Base-by-base conservation (phyloP, 2,329 filamentous ascomycete genomes). In the Aspergillus sp. region DNA sequence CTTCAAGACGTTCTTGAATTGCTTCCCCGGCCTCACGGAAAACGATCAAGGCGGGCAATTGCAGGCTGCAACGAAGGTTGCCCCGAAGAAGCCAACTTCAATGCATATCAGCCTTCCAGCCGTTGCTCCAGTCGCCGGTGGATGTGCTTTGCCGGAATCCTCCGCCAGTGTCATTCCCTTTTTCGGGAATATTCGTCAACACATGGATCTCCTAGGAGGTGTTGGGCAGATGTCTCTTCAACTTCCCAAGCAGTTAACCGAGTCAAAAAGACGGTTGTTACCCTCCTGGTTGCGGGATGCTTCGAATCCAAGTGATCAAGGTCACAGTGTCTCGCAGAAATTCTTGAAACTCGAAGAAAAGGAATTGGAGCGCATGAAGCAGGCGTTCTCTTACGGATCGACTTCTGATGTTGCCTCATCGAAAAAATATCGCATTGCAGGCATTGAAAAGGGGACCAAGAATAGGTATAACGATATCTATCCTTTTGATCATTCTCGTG, bases 381-480 rank as follows among this genome's bases (percentile, higher is more conserved):
- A 90, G 49, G 93, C 85, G 5, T 70, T 88, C 22, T 82, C 81
- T 27, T 77, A 76, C 7, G 75, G 79, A 19, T 81, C 83, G 13
- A 71, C 74, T 20, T 83, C 80, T 56, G 77, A 77, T 6, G 72
- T 74, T 1, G 69, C 72, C 19, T 50, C 69, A 1, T 64, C 72
- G 33, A 68, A 69, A 19, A 64, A 56, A 42, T 80, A 94, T 6
- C 85, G 88, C 58, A 82, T 98, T 45, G 93, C 88, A 0, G 93
- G 93, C 6, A 86, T 98, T 25, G 93, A 98, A 61, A 93, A 96
- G 66, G 93, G 93, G 6, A 82, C 78, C 15, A 97, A 97, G 74
- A 98, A 98, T 60, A 82, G 93, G 7, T 98, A 98, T 74, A 97
- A 96, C 72, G 94, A 96, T 58, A 96, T 97, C 48, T 84, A 95